Evolutionary conservation across 495 filamentous ascomycete species (phyloP), one percentile per base, ranked within the genome.

Genomic region (Niebla homalea): DNA sequence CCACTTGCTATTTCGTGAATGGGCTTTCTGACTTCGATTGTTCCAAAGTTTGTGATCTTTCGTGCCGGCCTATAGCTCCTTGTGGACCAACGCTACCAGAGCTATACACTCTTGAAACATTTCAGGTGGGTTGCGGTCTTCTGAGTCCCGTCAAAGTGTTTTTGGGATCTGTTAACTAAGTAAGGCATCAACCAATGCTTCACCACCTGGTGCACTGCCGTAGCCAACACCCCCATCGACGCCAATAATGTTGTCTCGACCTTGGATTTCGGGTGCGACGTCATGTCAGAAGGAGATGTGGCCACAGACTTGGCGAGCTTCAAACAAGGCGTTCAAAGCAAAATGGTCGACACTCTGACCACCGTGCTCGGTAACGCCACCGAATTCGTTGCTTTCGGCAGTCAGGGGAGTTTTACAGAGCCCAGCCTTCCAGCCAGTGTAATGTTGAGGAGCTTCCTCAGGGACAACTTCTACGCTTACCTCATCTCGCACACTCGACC

Each of bases 381-480:
- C 1, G 51, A 53, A 16, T 53, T 53, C 37, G n/a, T 53, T 5
- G 51, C 51, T 36, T 53, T 53, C 25, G 37, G 45, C 15, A 20
- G 20, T 4, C 51, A 53, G 43, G 51, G 44, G 6, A 53, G 43
- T 16, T 53, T 53, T 11, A 38, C 37, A n/a, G 36, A 26, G 8
- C 15, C 20, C 21, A 36, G n/a, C 32, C 35, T 38, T 16, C 51
- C 23, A 11, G 35, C 35, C n/a, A 16, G 42, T 7, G 23, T 39
- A 41, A 40, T 21, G 18, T 26, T 48, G 18, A 14, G n/a, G 1
- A 32, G 40, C 14, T 53, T 48, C 23, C 45, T 53, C 19, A 43
- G 49, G n/a, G 47, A 48, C 37, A 36, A 44, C 16, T 53, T 53
- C 51, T 48, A 53, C 26, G 43, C 51, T 5, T 53, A 53, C 25